Evolutionary conservation across 352 stramenopile species (phyloP), one percentile per base, ranked within the genome.

Genomic region (Globisporangium alternatum): DNA sequence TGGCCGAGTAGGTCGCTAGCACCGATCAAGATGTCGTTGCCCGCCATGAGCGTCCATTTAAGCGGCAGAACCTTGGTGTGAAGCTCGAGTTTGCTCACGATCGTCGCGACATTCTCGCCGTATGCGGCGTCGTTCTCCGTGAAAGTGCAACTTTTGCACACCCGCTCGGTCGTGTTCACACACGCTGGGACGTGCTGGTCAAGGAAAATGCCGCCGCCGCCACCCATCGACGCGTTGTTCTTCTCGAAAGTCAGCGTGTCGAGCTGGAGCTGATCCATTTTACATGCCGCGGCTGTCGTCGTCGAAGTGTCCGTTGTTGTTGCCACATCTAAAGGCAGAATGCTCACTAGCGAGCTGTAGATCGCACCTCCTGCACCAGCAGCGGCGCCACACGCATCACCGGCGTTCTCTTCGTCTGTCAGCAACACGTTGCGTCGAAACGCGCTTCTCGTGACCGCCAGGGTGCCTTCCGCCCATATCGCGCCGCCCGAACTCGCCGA

Each of bases 151-250:
- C n/a, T 22, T 12, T 30, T 52, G 56, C 39, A 61, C 13, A 19
- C 39, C 10, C 5, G 2, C 5, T 39, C 25, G 6, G 30, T 31
- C 13, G 25, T 47, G 10, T 48, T 60, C 37, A 64, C 49, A 43
- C 65, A 67, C 21, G 2, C 0, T 9, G 55, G 60, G 12, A 71
- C 25, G n/a, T 37, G 22, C 19, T 48, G 55, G 15, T 64, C 39
- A 10, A 67, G 21, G 33, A 68, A 64, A 15, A 71, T 54, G 22
- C 21, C 60, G 17, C 60, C 66, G n/a, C 66, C 60, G 0, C 66
- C 66, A 10, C 59, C 58, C 22, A 30, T 21, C 6, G 52, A 58
- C 10, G 65, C 65, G 21, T 45, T 54, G 45, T 70, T 70, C 12
- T 39, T 12, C 5, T 62, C 31, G 15, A 69, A 58, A n/a, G 25